Evolutionary conservation across 139 green algal species (phyloP), one percentile per base, ranked within the genome.

Genomic region (Picochlorum sp.): DNA sequence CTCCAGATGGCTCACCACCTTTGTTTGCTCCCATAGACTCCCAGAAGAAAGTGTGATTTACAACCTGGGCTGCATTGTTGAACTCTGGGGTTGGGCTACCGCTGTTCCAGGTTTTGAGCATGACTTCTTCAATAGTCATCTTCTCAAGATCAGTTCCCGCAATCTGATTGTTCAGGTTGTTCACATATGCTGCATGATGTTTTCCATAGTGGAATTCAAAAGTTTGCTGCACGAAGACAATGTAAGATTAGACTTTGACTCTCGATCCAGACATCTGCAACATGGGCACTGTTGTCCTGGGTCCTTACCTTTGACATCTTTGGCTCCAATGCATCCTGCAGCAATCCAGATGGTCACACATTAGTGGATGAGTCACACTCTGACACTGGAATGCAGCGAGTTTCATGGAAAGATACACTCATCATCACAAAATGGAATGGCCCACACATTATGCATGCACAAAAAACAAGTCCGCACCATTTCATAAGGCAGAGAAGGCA

Each of bases 1-100:
- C 70, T 44, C 86, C 86, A 33, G 60, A 76, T 35, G 89, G 90
- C 10, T 73, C 67, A 64, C 87, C 85, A n/a, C 77, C 82, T 40
- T 75, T 77, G 25, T 81, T 84, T 61, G 89, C 73, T 59, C 75
- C 79, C 81, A 97, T 90, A 50, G 61, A 82, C 74, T 92, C 72
- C 88, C 91, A 97, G 81, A 94, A 97, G 69, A 97, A 97, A 28
- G 80, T 84, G 77, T 97, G 89, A 80, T 97, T 97, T 75, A 86
- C 90, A 24, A 85, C 59, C 77, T 93, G 83, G 0, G 81, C 87
- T 9, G 87, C 87, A 57, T 95, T 95, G 84, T 95, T 95, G 78
- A 97, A 97, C 25, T 78, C 84, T 28, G 90, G 74, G 1, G 73
- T 86, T n/a, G 86, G 89, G 57, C 63, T 85, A 59, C 88, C 89